Conservation (phyloP, 495 filamentous ascomycete species). For the Penicillium coffeae region DNA sequence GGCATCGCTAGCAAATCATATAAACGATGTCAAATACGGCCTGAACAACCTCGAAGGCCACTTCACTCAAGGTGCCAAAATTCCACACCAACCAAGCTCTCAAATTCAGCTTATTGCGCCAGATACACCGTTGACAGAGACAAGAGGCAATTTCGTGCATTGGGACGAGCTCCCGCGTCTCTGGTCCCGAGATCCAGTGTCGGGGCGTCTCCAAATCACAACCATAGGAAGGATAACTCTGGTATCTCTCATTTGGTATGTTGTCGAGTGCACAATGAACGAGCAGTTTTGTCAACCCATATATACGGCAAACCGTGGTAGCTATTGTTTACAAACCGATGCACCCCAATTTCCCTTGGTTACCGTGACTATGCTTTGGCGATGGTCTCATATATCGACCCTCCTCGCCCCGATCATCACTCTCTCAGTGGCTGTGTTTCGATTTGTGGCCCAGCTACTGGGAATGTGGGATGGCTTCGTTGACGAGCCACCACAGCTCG, state of each 20-base stretch:
- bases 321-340: conserved; percentile 44
- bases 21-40: conserved; percentile 62
- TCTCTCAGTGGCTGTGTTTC: conserved; percentile 26
- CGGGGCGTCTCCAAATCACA: conserved; percentile 49
- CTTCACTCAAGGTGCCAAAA: conserved; percentile 41
- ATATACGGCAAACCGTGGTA: conserved; percentile 41
- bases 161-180: conserved; percentile 54
- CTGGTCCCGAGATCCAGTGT: conserved; percentile 43
- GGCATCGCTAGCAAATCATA: conserved; percentile 55
- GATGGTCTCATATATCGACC: conserved; percentile 37
- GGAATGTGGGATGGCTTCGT: conserved; percentile 45
- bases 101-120: conserved; percentile 1
- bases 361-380: conserved; percentile 45
- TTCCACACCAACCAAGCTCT: conserved; percentile 12
- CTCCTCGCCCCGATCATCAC: conserved; percentile 32
- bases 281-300: conserved; percentile 57
- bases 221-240: conserved; percentile 51
- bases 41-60: conserved; percentile 63
- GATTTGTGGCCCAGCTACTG: conserved; percentile 33
- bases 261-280: conserved; percentile 59
- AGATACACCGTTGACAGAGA: conserved; percentile 9
- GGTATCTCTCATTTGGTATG: conserved; percentile 50
- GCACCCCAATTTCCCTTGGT: conserved; percentile 46
- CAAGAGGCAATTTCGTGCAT: conserved; percentile 21
- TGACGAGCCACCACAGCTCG: conserved; percentile 26